A percentile compares a stretch with the other conserved stretches of the same genome.
These are phyloP conservation scores for Geranomyces michiganensis DNA, from an alignment of 192 early-diverging fungal genomes.

Conservation along the genomic window DNA sequence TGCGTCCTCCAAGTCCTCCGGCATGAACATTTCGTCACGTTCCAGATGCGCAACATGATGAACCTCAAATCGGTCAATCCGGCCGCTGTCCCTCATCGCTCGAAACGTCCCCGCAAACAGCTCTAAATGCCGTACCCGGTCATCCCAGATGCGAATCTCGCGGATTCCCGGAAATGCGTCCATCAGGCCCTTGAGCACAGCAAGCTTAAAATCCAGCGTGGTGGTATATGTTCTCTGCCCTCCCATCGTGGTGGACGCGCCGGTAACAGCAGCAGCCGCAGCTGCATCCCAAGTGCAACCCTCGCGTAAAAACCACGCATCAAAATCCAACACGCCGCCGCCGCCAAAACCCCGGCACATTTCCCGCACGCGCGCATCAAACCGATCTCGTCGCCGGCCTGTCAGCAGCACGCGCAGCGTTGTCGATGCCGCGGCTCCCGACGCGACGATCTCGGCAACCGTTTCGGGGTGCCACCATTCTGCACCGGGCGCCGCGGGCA, in stretches of 20 bases:
- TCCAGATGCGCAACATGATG: slow-evolving; percentile 40
- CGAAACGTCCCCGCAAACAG: slow-evolving; percentile 35
- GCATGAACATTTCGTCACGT: slow-evolving; percentile 30
- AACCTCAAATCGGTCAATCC: slow-evolving; percentile 23
- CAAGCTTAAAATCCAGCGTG: slow-evolving; percentile 56
- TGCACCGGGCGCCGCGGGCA: slow-evolving; percentile 40
- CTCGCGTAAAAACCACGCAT: slow-evolving; percentile 51
- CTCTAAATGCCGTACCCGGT: slow-evolving; percentile 48
- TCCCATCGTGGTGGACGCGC: neutral
- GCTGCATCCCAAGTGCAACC: slow-evolving; percentile 28
- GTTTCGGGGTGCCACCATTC: slow-evolving; percentile 48
- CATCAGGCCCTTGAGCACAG: slow-evolving; percentile 41
- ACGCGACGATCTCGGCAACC: neutral
- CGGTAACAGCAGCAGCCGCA: neutral
- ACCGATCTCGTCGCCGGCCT: slow-evolving; percentile 50
- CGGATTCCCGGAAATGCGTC: slow-evolving; percentile 34
- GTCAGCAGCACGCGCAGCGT: slow-evolving; percentile 44
- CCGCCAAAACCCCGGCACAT: slow-evolving; percentile 26
- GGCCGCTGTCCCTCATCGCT: neutral
- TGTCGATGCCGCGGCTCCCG: neutral
- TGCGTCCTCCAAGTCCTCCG: slow-evolving; percentile 34
- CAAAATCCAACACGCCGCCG: slow-evolving; percentile 35
- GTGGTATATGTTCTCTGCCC: slow-evolving; percentile 25
- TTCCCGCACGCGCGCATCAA: slow-evolving; percentile 44
- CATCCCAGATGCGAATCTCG: slow-evolving; percentile 49